A percentile compares a stretch with the other conserved stretches of the same genome.
Evolutionary conservation across 1,284 basidiomycete genomes (phyloP).

Genomic region (Irpex sp.): DNA sequence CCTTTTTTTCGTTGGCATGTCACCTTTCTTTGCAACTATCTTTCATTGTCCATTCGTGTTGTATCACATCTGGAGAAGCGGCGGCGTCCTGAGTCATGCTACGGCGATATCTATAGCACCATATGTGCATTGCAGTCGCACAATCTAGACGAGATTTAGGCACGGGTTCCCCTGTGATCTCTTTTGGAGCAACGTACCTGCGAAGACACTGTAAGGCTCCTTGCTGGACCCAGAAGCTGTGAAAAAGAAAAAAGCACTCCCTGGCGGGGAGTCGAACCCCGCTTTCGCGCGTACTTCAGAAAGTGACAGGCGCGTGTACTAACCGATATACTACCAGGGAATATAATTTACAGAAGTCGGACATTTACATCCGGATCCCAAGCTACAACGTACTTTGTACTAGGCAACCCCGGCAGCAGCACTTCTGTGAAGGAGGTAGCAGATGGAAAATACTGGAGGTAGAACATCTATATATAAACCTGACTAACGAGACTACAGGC

Average conservation of each 20-base stretch:
- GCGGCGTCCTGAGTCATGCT: no score
- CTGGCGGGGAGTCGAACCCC: conserved; percentile 40
- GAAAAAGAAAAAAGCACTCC: conserved; percentile 26
- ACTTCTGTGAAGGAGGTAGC: no score
- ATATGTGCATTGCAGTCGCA: neutral
- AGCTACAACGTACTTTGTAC: no score
- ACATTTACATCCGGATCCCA: neutral
- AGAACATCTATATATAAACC: no score
- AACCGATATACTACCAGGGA: conserved; percentile 12
- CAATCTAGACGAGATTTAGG: neutral
- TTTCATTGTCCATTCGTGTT: neutral
- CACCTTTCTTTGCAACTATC: neutral
- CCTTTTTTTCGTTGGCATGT: neutral
- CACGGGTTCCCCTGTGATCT: no score
- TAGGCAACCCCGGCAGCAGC: no score
- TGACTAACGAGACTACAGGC: no score
- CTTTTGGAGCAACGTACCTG: no score
- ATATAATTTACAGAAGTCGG: neutral
- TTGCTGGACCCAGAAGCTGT: no score
- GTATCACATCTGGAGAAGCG: no score
- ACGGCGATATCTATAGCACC: neutral
- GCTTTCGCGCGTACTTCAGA: conserved; percentile 30
- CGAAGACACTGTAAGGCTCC: no score
- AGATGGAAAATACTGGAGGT: no score
- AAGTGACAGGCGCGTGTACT: conserved; percentile 11